These are phyloP conservation scores for Quercus phellos DNA, from an alignment of 331 rosid species.

Conservation along the genomic window DNA sequence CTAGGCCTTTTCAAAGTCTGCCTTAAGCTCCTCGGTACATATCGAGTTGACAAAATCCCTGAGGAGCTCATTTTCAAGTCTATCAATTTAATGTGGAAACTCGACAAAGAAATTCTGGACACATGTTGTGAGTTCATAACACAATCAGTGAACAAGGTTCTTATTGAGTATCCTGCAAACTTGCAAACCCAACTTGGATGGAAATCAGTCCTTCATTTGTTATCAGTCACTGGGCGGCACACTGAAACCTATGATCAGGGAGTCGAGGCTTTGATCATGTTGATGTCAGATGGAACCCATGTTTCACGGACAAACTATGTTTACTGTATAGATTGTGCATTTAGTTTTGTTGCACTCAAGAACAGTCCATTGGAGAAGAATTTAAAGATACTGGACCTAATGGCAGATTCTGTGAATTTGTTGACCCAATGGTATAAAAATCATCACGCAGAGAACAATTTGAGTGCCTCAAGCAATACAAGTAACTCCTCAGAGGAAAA, in stretches of 20 bases:
- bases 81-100: slow-evolving; percentile 89
- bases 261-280: slow-evolving; percentile 55
- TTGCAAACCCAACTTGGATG: slow-evolving; percentile 71
- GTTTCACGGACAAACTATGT: slow-evolving; percentile 53
- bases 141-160: slow-evolving; percentile 47
- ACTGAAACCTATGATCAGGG: slow-evolving; percentile 66
- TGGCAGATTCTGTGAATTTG: slow-evolving; percentile 57
- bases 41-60: slow-evolving; percentile 42
- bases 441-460: slow-evolving; percentile 48
- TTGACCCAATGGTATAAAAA: slow-evolving; percentile 66
- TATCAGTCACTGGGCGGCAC: slow-evolving; percentile 64
- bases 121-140: slow-evolving; percentile 57
- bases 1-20: slow-evolving; percentile 58
- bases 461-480: slow-evolving; percentile 38
- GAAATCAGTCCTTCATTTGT: slow-evolving; percentile 71
- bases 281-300: slow-evolving; percentile 51
- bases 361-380: slow-evolving; percentile 83
- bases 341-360: slow-evolving; percentile 65
- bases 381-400: slow-evolving; percentile 55
- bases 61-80: slow-evolving; percentile 89
- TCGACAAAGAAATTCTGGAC: slow-evolving; percentile 78
- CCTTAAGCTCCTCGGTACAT: slow-evolving; percentile 49
- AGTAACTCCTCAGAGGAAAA: slow-evolving; percentile 73
- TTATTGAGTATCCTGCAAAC: slow-evolving; percentile 61
- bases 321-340: slow-evolving; percentile 66